Conservation (phyloP, 805 yeast species). For the Komagataella phaffii region DNA sequence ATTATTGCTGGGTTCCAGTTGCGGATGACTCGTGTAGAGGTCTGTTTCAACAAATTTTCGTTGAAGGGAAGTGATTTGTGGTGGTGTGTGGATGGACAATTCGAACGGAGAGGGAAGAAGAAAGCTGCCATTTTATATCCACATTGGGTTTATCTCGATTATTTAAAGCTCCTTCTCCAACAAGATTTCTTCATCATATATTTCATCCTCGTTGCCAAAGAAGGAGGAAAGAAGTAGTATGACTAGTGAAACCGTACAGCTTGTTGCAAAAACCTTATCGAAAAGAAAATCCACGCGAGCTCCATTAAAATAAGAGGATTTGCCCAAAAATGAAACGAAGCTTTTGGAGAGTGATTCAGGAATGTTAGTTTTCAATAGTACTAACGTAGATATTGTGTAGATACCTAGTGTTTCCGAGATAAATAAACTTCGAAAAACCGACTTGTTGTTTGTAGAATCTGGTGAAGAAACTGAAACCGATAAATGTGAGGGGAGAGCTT, state of each 20-base stretch:
- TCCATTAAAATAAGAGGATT: slow-evolving; percentile 17
- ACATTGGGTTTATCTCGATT: neutral
- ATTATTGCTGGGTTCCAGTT: slow-evolving; percentile 7
- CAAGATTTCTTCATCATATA: slow-evolving; percentile 19
- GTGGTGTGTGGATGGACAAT: neutral
- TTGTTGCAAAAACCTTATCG: slow-evolving; percentile 33
- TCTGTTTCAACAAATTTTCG: neutral
- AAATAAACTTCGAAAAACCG: slow-evolving; percentile 16
- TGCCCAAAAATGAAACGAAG: slow-evolving; percentile 19
- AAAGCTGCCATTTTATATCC: neutral
- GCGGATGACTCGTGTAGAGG: neutral
- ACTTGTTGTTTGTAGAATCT: slow-evolving; percentile 7
- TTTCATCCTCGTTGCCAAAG: slow-evolving; percentile 9
- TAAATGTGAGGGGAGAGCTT: slow-evolving; percentile 7
- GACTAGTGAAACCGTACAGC: slow-evolving; percentile 22
- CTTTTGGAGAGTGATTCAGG: slow-evolving; percentile 29
- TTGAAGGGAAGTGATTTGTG: neutral
- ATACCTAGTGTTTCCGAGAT: slow-evolving; percentile 34
- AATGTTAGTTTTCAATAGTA: slow-evolving; percentile 32
- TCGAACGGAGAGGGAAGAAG: neutral
- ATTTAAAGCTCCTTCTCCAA: slow-evolving; percentile 9
- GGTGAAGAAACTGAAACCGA: slow-evolving; percentile 9
- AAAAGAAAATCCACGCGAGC: slow-evolving; percentile 37
- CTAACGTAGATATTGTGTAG: slow-evolving; percentile 36
- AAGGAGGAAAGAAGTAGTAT: slow-evolving; percentile 13